Percentiles rank a stretch among this genome's conserved stretches.
These are phyloP conservation scores for Tricholoma sp. DNA, from an alignment of 768 basidiomycete genomes.

Conservation along the genomic window DNA sequence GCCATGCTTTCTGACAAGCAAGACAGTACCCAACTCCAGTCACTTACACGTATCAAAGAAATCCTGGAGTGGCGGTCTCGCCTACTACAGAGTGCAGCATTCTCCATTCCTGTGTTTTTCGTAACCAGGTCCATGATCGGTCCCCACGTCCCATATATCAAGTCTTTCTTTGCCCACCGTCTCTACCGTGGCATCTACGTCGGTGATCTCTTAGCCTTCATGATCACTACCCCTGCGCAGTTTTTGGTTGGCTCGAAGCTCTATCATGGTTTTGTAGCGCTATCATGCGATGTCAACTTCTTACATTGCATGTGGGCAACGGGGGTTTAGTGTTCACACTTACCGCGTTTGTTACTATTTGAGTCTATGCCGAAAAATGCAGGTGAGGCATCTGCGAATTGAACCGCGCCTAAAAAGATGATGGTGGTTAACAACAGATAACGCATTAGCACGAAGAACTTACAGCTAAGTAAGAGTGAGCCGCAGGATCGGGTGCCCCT, in stretches of 20 bases:
- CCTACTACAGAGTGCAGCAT: conserved; percentile 66
- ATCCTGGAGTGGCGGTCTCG: conserved; percentile 84
- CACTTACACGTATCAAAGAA: conserved; percentile 85
- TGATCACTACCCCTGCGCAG: conserved; percentile 87
- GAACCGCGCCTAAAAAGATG: no score
- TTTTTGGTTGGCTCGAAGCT: conserved; percentile 88
- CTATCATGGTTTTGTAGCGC: conserved; percentile 33
- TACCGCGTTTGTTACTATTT: no score
- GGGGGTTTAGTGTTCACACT: no score
- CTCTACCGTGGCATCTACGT: conserved; percentile 70
- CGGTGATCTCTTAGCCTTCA: conserved; percentile 70
- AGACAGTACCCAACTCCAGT: conserved; percentile 79
- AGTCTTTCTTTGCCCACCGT: conserved; percentile 41
- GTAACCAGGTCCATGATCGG: conserved; percentile 86
- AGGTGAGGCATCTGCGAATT: no score
- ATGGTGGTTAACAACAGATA: no score
- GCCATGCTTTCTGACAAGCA: conserved; percentile 79
- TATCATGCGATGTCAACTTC: no score
- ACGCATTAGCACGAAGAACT: no score
- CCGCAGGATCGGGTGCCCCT: no score
- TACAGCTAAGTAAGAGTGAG: no score
- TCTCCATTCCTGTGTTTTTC: conserved; percentile 94
- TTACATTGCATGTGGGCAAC: no score
- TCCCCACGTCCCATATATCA: conserved; percentile 59
- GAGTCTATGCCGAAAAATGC: no score